These are phyloP conservation scores for Lentinula sp. DNA, from an alignment of 768 basidiomycete genomes.

Conservation along the genomic window DNA sequence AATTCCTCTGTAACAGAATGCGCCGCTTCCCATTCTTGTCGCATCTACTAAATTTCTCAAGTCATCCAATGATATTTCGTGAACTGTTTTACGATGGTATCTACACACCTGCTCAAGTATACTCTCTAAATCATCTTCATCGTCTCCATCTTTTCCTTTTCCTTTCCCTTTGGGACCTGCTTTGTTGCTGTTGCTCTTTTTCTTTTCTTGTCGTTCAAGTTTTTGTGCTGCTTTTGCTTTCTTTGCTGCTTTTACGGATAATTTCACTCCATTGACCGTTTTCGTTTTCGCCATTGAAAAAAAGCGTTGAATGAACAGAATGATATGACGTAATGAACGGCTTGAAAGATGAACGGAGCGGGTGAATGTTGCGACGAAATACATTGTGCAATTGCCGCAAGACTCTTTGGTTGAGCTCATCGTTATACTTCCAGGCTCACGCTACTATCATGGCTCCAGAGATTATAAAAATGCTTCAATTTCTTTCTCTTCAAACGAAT, in stretches of 20 bases:
- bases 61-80: too few relatives aligned
- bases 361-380: too few relatives aligned
- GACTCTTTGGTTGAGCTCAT: too few relatives aligned
- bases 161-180: constrained; percentile 29
- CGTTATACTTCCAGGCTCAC: too few relatives aligned
- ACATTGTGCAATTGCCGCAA: too few relatives aligned
- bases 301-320: too few relatives aligned
- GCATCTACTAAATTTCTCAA: constrained; percentile 47
- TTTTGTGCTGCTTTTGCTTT: constrained; percentile 66
- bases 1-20: constrained; percentile 84
- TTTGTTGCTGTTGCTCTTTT: constrained; percentile 21
- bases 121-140: constrained; percentile 75
- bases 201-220: constrained; percentile 64
- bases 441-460: too few relatives aligned
- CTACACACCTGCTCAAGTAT: constrained; percentile 69
- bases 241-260: constrained; percentile 52
- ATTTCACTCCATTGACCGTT: constrained; percentile 25
- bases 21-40: constrained; percentile 76
- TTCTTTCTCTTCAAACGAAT: too few relatives aligned
- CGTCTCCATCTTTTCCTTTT: constrained; percentile 42
- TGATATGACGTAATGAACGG: too few relatives aligned
- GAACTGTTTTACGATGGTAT: too few relatives aligned
- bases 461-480: too few relatives aligned
- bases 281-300: constrained; percentile 51
- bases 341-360: too few relatives aligned